Conservation (phyloP, 108 stramenopile species). For the Pseudonitzschia pungens region DNA sequence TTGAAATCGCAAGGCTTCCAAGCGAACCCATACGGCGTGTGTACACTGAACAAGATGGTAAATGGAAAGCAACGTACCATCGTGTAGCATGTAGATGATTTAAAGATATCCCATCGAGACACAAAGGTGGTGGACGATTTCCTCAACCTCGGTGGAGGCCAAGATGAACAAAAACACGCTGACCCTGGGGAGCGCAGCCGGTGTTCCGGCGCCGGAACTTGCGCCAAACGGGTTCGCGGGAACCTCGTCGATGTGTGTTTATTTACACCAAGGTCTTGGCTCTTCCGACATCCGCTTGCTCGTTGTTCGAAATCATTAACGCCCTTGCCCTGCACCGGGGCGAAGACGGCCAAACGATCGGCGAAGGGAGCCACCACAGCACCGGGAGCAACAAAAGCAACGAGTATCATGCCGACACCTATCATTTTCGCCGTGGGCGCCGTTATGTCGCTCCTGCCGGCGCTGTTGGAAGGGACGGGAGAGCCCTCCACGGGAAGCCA, state of each 20-base stretch:
- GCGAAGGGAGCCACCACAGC: not conserved
- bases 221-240: not conserved
- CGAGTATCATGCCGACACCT: not conserved
- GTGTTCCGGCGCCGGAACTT: not conserved
- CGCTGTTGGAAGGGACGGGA: conserved; percentile 16
- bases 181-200: not conserved
- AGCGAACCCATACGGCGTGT: no score
- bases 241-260: not conserved
- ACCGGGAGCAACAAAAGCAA: not conserved
- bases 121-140: no score
- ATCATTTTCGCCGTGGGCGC: conserved; percentile 27
- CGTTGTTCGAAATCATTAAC: conserved; percentile 35
- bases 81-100: no score
- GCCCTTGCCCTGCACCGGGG: conserved; percentile 27
- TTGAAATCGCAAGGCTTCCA: no score
- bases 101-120: no score
- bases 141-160: not conserved
- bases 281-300: conserved; percentile 35
- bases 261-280: conserved; percentile 38
- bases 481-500: conserved; percentile 20
- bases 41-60: no score
- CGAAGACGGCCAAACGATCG: conserved; percentile 13
- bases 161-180: not conserved
- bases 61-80: no score
- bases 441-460: conserved; percentile 26